phyloP scores from a whole-genome alignment of 1,284 basidiomycete species.

The Cystobasidiaceae sp. region DNA sequence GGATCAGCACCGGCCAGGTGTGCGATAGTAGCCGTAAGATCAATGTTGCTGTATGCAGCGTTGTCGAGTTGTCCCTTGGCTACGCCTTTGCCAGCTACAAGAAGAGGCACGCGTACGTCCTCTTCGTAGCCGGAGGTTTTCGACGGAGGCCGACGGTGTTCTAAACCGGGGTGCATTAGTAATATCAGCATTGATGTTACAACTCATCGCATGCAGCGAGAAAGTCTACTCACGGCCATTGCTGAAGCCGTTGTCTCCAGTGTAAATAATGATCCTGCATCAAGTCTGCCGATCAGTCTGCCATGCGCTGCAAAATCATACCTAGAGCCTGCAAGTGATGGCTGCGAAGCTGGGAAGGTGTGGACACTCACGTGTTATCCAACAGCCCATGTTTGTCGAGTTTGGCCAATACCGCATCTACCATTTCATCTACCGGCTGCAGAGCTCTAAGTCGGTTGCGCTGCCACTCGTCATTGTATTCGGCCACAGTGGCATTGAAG shows the following conservation, averaged over 20 bases:
- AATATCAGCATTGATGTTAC: neutral
- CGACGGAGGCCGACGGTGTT: constrained; percentile 44
- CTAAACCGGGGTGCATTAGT: neutral
- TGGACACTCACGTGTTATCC: constrained; percentile 45
- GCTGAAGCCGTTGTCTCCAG: constrained; percentile 43
- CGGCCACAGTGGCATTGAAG: constrained; percentile 41
- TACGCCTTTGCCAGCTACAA: constrained; percentile 42
- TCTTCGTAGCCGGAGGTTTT: constrained; percentile 46
- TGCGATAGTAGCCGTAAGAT: constrained; percentile 43
- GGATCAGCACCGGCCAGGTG: constrained; percentile 43
- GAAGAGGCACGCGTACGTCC: constrained; percentile 42
- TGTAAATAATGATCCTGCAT: neutral
- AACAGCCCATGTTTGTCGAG: constrained; percentile 40
- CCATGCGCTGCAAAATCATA: too few relatives aligned
- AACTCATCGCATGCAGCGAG: neutral
- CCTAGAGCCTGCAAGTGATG: neutral
- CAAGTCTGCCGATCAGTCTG: too few relatives aligned
- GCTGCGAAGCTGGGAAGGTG: too few relatives aligned
- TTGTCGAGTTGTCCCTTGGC: constrained; percentile 35
- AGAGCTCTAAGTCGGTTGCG: constrained; percentile 40
- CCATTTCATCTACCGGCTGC: constrained; percentile 44
- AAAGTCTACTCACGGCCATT: constrained; percentile 35
- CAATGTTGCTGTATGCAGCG: constrained; percentile 40
- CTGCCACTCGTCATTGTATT: constrained; percentile 45
- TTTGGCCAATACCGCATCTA: constrained; percentile 41